A percentile compares a stretch with the other conserved stretches of the same genome.
Conservation (phyloP, 768 basidiomycete genomes). For the Baorangia bicolor region DNA sequence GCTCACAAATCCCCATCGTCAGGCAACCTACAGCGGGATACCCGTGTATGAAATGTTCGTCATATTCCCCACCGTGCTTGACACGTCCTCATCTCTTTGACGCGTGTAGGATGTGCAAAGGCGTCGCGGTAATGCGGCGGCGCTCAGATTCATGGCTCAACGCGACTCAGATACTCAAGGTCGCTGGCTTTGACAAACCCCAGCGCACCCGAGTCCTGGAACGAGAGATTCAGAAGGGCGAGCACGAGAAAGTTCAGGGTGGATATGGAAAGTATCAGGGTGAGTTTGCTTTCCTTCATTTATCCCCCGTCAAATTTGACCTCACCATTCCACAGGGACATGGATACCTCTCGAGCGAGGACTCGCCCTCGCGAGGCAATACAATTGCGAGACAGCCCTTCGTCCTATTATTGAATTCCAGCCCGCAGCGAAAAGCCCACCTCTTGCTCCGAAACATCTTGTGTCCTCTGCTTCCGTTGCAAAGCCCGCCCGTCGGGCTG, state of each 20-base stretch:
- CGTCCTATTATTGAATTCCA: constrained; percentile 95
- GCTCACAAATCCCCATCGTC: constrained; percentile 14
- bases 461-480: constrained; percentile 61
- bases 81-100: constrained; percentile 36
- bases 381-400: constrained; percentile 83
- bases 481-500: constrained; percentile 28
- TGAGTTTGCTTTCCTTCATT: constrained; percentile 36
- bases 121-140: constrained; percentile 96
- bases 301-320: neutral
- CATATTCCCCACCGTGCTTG: constrained; percentile 32
- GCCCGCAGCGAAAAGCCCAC: constrained; percentile 86
- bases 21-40: constrained; percentile 93
- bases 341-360: constrained; percentile 98
- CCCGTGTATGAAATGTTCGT: constrained; percentile 90
- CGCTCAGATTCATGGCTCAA: constrained; percentile 97
- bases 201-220: constrained; percentile 96
- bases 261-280: constrained; percentile 99
- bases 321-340: constrained; percentile 61
- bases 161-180: constrained; percentile 98
- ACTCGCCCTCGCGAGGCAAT: constrained; percentile 81
- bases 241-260: constrained; percentile 99
- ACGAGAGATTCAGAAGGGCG: constrained; percentile 97
- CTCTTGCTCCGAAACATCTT: constrained; percentile 94
- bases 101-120: constrained; percentile 84
- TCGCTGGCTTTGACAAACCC: constrained; percentile 98